Conservation (phyloP, 202 grass and related monocot species). For the Zoysia matrella region DNA sequence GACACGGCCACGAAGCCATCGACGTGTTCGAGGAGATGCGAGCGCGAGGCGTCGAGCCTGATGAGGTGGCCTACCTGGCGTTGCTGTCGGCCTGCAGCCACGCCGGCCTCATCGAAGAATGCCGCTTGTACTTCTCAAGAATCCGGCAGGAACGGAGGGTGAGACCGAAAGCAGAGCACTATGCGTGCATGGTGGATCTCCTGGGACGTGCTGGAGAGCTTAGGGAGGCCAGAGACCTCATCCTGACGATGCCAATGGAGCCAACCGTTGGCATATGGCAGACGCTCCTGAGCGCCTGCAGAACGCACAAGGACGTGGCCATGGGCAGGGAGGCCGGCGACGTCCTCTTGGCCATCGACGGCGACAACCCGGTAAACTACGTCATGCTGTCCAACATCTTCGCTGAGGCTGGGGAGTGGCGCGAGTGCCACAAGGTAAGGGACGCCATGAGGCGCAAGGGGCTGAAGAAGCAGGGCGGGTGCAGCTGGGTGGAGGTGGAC, state of each 20-base stretch:
- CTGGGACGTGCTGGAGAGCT: constrained; percentile 49
- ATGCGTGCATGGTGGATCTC: constrained; percentile 58
- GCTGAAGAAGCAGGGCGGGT: constrained; percentile 61
- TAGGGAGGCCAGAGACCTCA: constrained; percentile 47
- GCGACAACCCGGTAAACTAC: constrained; percentile 53
- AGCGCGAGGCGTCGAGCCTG: constrained; percentile 29
- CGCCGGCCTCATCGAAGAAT: constrained; percentile 45
- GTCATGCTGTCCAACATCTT: constrained; percentile 65
- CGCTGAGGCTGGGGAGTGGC: constrained; percentile 49
- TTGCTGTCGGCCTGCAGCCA: constrained; percentile 64
- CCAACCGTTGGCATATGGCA: constrained; percentile 50
- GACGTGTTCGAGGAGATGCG: constrained; percentile 49
- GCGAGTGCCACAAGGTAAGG: constrained; percentile 44
- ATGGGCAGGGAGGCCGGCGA: constrained; percentile 46
- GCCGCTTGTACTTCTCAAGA: constrained; percentile 24
- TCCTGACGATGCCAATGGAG: constrained; percentile 46
- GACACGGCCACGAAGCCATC: constrained; percentile 39
- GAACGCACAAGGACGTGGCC: constrained; percentile 42
- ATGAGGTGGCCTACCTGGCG: constrained; percentile 53
- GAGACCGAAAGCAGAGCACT: constrained; percentile 49
- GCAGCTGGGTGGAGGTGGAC: constrained; percentile 64
- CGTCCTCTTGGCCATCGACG: constrained; percentile 41
- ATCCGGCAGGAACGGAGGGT: constrained; percentile 20
- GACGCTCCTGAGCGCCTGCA: constrained; percentile 58
- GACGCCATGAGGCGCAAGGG: constrained; percentile 43